Evolutionary conservation across 2,329 filamentous ascomycete genomes (phyloP).

Genomic region (Beauveria rudraprayagi): DNA sequence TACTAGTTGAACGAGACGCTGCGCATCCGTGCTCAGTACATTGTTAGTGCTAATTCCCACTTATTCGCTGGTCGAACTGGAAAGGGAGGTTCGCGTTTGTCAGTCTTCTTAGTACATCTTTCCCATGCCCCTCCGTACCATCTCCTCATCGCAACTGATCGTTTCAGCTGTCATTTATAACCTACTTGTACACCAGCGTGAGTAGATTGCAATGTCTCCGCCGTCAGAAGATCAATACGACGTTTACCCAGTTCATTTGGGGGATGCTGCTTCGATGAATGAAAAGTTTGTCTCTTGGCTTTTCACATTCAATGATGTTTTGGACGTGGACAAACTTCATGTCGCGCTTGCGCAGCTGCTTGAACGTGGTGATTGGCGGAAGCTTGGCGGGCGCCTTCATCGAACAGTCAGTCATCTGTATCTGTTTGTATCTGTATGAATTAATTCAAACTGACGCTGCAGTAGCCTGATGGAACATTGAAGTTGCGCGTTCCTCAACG

Average conservation of each 20-base stretch:
- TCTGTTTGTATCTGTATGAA: not conserved
- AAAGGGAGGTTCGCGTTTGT: not conserved
- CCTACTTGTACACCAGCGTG: not conserved
- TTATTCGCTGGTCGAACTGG: not conserved
- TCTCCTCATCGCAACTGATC: not conserved
- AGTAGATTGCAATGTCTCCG: not conserved
- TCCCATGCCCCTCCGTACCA: not conserved
- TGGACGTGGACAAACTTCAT: constrained; percentile 33
- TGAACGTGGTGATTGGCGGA: constrained; percentile 36
- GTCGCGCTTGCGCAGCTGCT: constrained; percentile 29
- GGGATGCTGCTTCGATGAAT: constrained; percentile 23
- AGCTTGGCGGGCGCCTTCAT: constrained; percentile 35
- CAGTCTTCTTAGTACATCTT: not conserved
- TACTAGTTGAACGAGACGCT: not conserved
- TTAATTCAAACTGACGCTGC: not conserved
- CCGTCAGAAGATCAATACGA: constrained; percentile 7
- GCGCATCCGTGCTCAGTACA: not conserved
- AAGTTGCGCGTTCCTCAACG: constrained; percentile 1
- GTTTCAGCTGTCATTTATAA: no score
- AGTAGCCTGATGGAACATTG: not conserved
- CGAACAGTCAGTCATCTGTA: not conserved
- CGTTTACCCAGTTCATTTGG: constrained; percentile 24
- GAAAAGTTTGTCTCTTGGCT: constrained; percentile 24
- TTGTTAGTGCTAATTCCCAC: not conserved
- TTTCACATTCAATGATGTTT: constrained; percentile 37